Evolutionary conservation across 495 filamentous ascomycete genomes (phyloP).

Genomic region (Penicillium bovifimosum): DNA sequence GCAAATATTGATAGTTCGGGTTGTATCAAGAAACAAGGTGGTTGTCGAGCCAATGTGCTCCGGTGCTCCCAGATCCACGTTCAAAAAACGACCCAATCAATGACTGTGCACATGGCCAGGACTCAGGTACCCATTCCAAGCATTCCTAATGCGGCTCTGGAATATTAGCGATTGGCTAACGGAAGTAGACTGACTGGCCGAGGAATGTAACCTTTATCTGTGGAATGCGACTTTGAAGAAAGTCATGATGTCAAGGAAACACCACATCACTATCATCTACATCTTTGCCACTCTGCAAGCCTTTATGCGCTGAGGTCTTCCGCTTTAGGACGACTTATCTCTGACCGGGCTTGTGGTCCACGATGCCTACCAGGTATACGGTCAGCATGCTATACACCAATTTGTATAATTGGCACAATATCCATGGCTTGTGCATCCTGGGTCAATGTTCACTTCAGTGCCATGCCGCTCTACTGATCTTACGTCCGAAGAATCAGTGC

Average conservation of each 20-base stretch:
- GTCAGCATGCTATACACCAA: background rate
- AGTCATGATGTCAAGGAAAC: background rate
- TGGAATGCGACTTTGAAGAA: slow-evolving; percentile 11
- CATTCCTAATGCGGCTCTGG: background rate
- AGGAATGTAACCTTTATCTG: slow-evolving; percentile 16
- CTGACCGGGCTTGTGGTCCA: background rate
- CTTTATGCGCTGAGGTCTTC: background rate
- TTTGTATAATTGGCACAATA: background rate
- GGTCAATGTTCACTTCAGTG: too few species aligned
- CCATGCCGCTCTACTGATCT: too few species aligned
- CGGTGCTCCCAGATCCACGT: background rate
- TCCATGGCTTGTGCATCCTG: background rate
- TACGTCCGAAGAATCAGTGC: background rate
- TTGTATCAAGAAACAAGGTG: too few species aligned
- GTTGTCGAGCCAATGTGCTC: too few species aligned
- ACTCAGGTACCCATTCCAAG: background rate
- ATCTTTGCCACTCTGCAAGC: background rate
- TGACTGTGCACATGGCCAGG: background rate
- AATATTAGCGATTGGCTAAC: slow-evolving; percentile 2
- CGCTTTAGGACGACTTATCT: background rate
- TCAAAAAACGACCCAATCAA: background rate
- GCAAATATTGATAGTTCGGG: too few species aligned
- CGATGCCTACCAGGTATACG: too few species aligned
- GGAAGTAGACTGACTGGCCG: slow-evolving; percentile 1
- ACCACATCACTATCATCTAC: background rate